Conservation (phyloP, 2,329 filamentous ascomycete genomes). For the Rutstroemia sp. region DNA sequence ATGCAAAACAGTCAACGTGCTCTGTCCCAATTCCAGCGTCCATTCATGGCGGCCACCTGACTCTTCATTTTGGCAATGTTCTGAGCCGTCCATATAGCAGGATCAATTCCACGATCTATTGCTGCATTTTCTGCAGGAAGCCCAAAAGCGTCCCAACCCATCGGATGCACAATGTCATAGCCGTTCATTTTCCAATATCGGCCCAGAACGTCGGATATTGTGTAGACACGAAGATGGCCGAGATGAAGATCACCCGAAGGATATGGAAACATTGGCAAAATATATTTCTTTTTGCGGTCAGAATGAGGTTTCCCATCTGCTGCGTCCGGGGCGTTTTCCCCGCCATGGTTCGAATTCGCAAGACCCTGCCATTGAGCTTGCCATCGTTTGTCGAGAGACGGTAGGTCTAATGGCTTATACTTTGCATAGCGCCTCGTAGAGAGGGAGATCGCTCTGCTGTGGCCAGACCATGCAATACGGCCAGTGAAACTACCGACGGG, state of each 20-base stretch:
- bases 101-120: slow-evolving; percentile 71
- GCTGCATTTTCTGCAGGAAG: slow-evolving; percentile 88
- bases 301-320: not conserved
- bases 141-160: slow-evolving; percentile 92
- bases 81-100: slow-evolving; percentile 67
- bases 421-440: not conserved
- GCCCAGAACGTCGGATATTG: slow-evolving; percentile 79
- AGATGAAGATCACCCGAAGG: slow-evolving; percentile 82
- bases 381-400: not conserved
- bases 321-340: slow-evolving; percentile 11
- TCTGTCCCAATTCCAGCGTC: slow-evolving; percentile 73
- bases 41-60: slow-evolving; percentile 73
- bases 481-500: not conserved
- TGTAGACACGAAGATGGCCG: slow-evolving; percentile 82
- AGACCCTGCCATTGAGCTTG: not conserved
- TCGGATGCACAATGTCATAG: slow-evolving; percentile 71
- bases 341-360: slow-evolving; percentile 4
- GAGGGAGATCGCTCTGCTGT: not conserved
- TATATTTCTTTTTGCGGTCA: slow-evolving; percentile 44
- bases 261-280: slow-evolving; percentile 90
- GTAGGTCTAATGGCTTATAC: not conserved
- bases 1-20: slow-evolving; percentile 42
- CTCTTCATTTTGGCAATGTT: slow-evolving; percentile 84
- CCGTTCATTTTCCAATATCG: slow-evolving; percentile 71
- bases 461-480: not conserved